Percentiles rank a stretch among this genome's conserved stretches.
phyloP scores from a whole-genome alignment of 2,329 filamentous ascomycete species.

The Penicillium olsonii region DNA sequence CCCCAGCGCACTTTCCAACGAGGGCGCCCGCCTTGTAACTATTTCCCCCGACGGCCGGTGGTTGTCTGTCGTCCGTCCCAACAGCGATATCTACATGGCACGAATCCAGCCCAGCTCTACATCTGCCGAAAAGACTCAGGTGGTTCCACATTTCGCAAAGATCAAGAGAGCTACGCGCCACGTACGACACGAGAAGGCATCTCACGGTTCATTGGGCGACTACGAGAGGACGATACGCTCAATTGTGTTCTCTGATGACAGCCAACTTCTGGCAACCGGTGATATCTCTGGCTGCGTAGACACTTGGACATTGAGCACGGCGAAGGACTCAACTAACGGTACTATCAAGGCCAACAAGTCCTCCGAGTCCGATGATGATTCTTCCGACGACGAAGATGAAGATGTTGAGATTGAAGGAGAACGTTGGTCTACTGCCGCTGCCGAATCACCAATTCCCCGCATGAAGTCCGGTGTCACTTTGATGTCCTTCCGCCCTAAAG shows the following conservation, averaged over 20 bases:
- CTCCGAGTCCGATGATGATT: constrained; percentile 50
- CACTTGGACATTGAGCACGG: constrained; percentile 72
- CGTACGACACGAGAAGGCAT: constrained; percentile 45
- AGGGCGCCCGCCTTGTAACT: constrained; percentile 67
- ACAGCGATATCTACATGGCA: constrained; percentile 59
- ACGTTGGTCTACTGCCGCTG: constrained; percentile 75
- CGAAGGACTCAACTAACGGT: constrained; percentile 36
- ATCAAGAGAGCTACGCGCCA: constrained; percentile 41
- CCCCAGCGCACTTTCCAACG: constrained; percentile 56
- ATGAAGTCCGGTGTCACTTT: constrained; percentile 66
- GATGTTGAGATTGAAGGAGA: constrained; percentile 58
- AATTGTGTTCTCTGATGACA: constrained; percentile 76
- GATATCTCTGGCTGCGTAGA: constrained; percentile 86
- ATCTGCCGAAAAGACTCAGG: constrained; percentile 44
- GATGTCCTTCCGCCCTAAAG: constrained; percentile 64
- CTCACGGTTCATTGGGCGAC: constrained; percentile 67
- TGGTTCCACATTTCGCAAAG: constrained; percentile 47
- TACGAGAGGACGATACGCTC: constrained; percentile 78
- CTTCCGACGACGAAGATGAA: constrained; percentile 53
- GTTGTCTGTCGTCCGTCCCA: constrained; percentile 57
- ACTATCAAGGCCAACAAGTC: constrained; percentile 44
- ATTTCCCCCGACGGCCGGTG: constrained; percentile 51
- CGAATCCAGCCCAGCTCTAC: constrained; percentile 47
- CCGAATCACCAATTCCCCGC: constrained; percentile 68
- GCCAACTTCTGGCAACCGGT: constrained; percentile 73